Evolutionary conservation across 2,329 filamentous ascomycete genomes (phyloP), one percentile per base, ranked within the genome.

Genomic region (Fusarium hainanense): DNA sequence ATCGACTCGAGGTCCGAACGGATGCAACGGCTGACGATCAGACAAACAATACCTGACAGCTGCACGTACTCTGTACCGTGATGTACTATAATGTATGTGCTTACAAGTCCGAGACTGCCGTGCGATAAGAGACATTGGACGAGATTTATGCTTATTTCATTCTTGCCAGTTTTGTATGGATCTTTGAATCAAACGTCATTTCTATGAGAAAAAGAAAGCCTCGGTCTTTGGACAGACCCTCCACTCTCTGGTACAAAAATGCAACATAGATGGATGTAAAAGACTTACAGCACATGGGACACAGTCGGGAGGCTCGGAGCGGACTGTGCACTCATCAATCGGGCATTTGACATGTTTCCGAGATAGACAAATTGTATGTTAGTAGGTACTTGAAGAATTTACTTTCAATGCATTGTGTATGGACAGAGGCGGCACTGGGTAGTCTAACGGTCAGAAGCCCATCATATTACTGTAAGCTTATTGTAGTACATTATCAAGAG

Each of bases 41-140:
- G 59, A 67, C 41, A 50, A 49, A n/a, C 34, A n/a, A 37, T n/a
- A n/a, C 18, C 34, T 64, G 50, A 49, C 32, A 48, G 54, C 59
- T 61, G 64, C 54, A 54, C 57, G 64, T 55, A 54, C 57, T 65
- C 57, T 44, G 42, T 27, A 54, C 27, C 40, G 27, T 52, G 7
- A 37, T 37, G 34, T 37, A 37, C 58, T 44, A 40, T 23, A 54
- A 21, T 44, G 27, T 54, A 34, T 20, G 49, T 64, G 44, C 25
- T 63, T 41, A 37, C 47, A 57, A 42, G 25, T 50, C 71, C 72
- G 72, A 74, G 42, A 54, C 49, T 74, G 54, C 72, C 71, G 72
- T 63, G 34, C 23, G 68, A 57, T 41, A 20, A 44, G 42, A 34
- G 52, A 46, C 32, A 21, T 20, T 50, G 48, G 14, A 13, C 40